Evolutionary conservation across 768 basidiomycete species (phyloP).

Genomic region (Tricholoma terreum): DNA sequence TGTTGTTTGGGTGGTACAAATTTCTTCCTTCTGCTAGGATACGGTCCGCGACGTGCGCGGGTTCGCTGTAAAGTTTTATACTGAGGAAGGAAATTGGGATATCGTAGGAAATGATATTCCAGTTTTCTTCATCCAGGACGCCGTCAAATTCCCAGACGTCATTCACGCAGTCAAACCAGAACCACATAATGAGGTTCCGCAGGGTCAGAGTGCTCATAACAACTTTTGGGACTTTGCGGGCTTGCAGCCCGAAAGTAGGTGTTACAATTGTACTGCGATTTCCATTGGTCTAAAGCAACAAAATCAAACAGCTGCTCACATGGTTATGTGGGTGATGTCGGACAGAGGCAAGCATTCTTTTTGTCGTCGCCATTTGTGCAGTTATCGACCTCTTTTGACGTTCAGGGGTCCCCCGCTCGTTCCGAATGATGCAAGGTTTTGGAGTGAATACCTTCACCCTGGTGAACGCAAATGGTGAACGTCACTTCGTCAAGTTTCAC

Average conservation of each 20-base stretch:
- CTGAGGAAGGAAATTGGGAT: conserved; percentile 59
- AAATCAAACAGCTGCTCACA: conserved; percentile 50
- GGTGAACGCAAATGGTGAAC: conserved; percentile 60
- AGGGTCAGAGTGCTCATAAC: conserved; percentile 71
- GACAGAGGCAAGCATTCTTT: conserved; percentile 49
- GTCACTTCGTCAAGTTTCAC: conserved; percentile 87
- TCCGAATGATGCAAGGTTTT: conserved; percentile 87
- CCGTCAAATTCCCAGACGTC: conserved; percentile 83
- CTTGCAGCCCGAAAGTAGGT: conserved; percentile 61
- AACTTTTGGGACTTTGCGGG: conserved; percentile 87
- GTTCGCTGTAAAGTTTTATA: conserved; percentile 61
- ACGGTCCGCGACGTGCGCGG: conserved; percentile 85
- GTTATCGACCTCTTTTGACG: neutral
- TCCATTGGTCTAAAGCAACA: neutral
- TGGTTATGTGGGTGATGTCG: conserved; percentile 84
- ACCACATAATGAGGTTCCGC: conserved; percentile 77
- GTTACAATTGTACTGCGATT: neutral
- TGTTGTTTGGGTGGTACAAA: neutral
- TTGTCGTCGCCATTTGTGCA: neutral
- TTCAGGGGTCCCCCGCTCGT: conserved; percentile 73
- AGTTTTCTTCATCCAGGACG: conserved; percentile 79
- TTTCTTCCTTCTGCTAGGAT: conserved; percentile 35
- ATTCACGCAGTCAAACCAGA: conserved; percentile 86
- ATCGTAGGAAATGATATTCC: conserved; percentile 84
- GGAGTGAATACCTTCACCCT: conserved; percentile 86